Evolutionary conservation across 192 early-diverging fungal genomes (phyloP).

Genomic region (Physocladia obscura): DNA sequence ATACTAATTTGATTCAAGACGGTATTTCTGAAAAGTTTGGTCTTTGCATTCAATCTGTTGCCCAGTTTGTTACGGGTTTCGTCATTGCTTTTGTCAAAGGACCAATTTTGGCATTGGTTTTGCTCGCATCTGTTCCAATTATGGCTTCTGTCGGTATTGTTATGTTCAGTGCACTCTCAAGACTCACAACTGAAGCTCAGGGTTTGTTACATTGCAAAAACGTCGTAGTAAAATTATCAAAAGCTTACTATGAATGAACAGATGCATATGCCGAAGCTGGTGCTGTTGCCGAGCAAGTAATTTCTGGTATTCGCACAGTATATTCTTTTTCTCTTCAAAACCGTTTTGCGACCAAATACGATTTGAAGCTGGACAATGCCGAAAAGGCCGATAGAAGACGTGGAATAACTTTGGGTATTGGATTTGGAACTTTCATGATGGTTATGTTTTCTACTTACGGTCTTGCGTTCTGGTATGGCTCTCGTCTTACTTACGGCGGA

Average conservation of each 20-base stretch:
- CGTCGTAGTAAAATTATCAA: constrained; percentile 33
- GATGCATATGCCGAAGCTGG: constrained; percentile 81
- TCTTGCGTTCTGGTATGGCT: constrained; percentile 85
- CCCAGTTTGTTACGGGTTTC: constrained; percentile 49
- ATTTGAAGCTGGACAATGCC: constrained; percentile 61
- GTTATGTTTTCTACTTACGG: constrained; percentile 75
- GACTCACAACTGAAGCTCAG: constrained; percentile 51
- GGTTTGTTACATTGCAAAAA: constrained; percentile 57
- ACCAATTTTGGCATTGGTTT: constrained; percentile 16
- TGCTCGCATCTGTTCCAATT: constrained; percentile 15
- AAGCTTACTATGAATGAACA: constrained; percentile 18
- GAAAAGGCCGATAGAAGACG: constrained; percentile 63
- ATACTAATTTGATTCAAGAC: constrained; percentile 52
- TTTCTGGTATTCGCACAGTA: constrained; percentile 84
- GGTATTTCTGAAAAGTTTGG: constrained; percentile 60
- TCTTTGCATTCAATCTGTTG: constrained; percentile 35
- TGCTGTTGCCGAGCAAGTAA: constrained; percentile 80
- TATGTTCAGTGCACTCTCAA: constrained; percentile 69
- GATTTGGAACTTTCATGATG: constrained; percentile 76
- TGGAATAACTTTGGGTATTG: constrained; percentile 55
- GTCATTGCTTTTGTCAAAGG: constrained; percentile 47
- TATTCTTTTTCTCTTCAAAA: constrained; percentile 79
- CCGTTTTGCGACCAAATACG: constrained; percentile 68
- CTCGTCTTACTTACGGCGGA: constrained; percentile 49
- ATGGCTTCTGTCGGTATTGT: constrained; percentile 67